phyloP scores from a whole-genome alignment of 352 stramenopile genomes.

The Phytophthora fragariae region DNA sequence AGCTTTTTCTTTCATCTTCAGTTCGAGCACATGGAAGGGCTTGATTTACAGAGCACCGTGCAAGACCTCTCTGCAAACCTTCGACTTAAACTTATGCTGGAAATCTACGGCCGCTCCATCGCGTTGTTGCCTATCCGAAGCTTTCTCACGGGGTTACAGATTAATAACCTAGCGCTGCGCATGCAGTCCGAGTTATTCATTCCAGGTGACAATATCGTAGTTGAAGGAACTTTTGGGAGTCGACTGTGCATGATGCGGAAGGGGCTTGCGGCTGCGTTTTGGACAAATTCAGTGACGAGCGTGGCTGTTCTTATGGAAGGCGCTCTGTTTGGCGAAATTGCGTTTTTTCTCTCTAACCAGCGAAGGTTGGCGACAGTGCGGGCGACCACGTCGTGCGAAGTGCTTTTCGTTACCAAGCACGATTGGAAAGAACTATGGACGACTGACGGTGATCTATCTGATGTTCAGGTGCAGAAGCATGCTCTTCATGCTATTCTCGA shows the following conservation, averaged over 20 bases:
- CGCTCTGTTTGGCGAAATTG: conserved; percentile 74
- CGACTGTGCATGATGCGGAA: conserved; percentile 72
- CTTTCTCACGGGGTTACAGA: conserved; percentile 58
- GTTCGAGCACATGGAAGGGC: conserved; percentile 59
- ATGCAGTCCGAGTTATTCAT: conserved; percentile 76
- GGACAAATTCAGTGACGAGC: conserved; percentile 55
- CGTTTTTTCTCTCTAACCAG: conserved; percentile 69
- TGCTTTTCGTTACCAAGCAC: conserved; percentile 71
- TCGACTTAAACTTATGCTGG: conserved; percentile 76
- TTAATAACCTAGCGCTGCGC: conserved; percentile 73
- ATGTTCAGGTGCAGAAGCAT: conserved; percentile 63
- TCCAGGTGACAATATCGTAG: conserved; percentile 67
- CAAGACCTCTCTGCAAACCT: conserved; percentile 76
- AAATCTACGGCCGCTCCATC: conserved; percentile 71
- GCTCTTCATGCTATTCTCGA: conserved; percentile 64
- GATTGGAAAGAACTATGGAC: conserved; percentile 74
- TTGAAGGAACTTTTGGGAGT: conserved; percentile 65
- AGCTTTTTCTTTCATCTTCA: conserved; percentile 72
- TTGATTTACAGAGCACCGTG: conserved; percentile 60
- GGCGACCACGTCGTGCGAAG: conserved; percentile 66
- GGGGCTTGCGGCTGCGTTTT: conserved; percentile 64
- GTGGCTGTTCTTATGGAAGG: conserved; percentile 66
- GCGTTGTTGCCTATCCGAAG: conserved; percentile 57
- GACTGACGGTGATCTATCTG: conserved; percentile 39
- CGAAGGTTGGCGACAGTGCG: conserved; percentile 68